Base-by-base conservation (phyloP, 208 protist genomes). In the Blechomonas ayalai region DNA sequence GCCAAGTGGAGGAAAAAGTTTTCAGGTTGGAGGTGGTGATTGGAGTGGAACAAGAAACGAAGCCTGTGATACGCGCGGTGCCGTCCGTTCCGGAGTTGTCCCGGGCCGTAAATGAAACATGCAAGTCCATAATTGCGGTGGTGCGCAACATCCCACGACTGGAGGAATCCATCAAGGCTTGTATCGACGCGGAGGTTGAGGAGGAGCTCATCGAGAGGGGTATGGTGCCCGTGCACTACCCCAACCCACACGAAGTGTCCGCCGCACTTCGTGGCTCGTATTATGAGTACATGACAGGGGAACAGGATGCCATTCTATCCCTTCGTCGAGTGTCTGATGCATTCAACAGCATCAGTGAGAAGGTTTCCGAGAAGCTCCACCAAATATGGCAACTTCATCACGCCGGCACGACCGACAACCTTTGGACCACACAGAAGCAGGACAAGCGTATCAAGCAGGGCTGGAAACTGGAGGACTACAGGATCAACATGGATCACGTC, bases 321-420 rank as follows among this genome's bases (percentile, higher is more conserved):
- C 78, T 97, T 19, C 79, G 91, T 16, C 76, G 75, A 40, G 82
- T 98, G 35, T 82, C 88, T 29, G 83, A 81, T 19, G 70, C 90
- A 28, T 96, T 98, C 68, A 67, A 82, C 35, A 80, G 89, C 29
- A 58, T 97, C 13, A 49, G 76, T 19, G 90, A 95, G 55, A 96
- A 97, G 67, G 68, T 97, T 15, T 79, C 79, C 42, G 91, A 98
- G 40, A 85, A 92, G 59, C 89, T 97, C 47, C 90, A 84, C 52
- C 81, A 96, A 57, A 92, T 89, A 8, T 98, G 94, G 95, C 89
- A 96, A 58, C 63, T 96, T 25, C 91, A 98, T 50, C 97, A 98
- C 67, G 93, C 96, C 23, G 79, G 70, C 4, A 96, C 95, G 34
- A 97, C 97, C 10, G 86, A 94, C 52, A 92, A 87, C 32, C 61